Evolutionary conservation across 2,329 filamentous ascomycete species (phyloP), one percentile per base, ranked within the genome.

Genomic region (Leptographium galeiforme): DNA sequence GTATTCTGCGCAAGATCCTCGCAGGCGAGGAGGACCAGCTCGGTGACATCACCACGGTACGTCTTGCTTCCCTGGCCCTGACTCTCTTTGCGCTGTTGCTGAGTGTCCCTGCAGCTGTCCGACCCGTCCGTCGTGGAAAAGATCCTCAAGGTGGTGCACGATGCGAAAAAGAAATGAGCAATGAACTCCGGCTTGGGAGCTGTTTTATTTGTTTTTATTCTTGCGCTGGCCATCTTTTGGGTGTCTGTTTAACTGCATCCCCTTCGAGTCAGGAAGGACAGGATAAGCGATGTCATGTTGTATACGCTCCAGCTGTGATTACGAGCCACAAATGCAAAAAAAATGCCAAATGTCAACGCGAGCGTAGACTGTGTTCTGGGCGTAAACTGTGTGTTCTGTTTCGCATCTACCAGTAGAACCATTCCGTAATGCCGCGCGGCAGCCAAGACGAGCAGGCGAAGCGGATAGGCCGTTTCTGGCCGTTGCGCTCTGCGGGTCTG

Each of bases 1-100:
- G 93, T 59, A 95, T 98, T 65, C 72, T 98, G 74, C 81, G 93
- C 63, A 98, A 98, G 87, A 95, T 98, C 64, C 72, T 98, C 61
- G 90, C 90, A 16, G 91, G 91, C 39, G 93, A 98, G 75, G 91
- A 96, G 71, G 93, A 98, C 68, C 90, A 95, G 71, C 76, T 98
- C 52, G 93, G 93, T 62, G 93, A 98, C 65, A 94, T 78, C 39
- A 87, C 87, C 19, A 97, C 93, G 60, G 88, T 94, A 76, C 74
- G 85, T 74, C 16, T 34, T 56, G 38, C 48, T 12, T 34, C 44
- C 38, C 8, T 18, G 33, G 8, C 6, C 36, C 18, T n/a, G 2
- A n/a, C n/a, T n/a, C n/a, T 19, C 48, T 59, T 13, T 6, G 39
- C 12, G 8, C 25, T 6, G 40, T 10, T 40, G 34, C 53, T 58